Evolutionary conservation across 441 rosid species (phyloP), one percentile per base, ranked within the genome.

Genomic region (Erodium texanum): DNA sequence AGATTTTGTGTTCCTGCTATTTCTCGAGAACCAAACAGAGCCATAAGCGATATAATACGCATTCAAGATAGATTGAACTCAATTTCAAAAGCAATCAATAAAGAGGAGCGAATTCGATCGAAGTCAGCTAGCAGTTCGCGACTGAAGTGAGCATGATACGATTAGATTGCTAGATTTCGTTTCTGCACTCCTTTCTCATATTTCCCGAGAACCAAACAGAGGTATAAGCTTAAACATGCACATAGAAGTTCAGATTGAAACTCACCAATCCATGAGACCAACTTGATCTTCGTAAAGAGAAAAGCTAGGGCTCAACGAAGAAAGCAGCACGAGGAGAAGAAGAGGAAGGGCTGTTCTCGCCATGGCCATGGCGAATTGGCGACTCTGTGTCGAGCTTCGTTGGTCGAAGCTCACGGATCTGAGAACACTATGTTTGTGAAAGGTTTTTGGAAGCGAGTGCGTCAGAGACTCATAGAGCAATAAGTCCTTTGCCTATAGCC

Each of bases 281-380:
- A 83, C 97, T 87, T 92, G 99, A 82, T 95, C 99, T 81, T 90
- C 99, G 69, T 82, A 92, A 52, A 95, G 93, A 36, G 97, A 87
- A 27, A 27, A 27, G 29, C 29, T 27, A 27, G 29, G 29, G 29
- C 29, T 27, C 29, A 27, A 27, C 29, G 29, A 27, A 1, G 29
- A 27, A 27, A 27, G 29, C 29, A 27, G 29, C 29, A 27, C 2
- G 29, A 27, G 4, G 29, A 27, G 29, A 27, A 27, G 29, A 27
- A 27, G 29, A 27, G 29, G 29, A 27, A 27, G 29, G 29, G 29
- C 29, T 27, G 29, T 27, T 27, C 29, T 27, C 29, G 29, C 29
- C 29, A 27, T 27, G 29, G 29, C 29, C 29, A 27, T 1, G 29
- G 29, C 29, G 29, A 27, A 27, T 27, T 27, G 29, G 29, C 29